Evolutionary conservation across 1,284 basidiomycete species (phyloP), one percentile per base, ranked within the genome.

Genomic region (Moniliella sp.): DNA sequence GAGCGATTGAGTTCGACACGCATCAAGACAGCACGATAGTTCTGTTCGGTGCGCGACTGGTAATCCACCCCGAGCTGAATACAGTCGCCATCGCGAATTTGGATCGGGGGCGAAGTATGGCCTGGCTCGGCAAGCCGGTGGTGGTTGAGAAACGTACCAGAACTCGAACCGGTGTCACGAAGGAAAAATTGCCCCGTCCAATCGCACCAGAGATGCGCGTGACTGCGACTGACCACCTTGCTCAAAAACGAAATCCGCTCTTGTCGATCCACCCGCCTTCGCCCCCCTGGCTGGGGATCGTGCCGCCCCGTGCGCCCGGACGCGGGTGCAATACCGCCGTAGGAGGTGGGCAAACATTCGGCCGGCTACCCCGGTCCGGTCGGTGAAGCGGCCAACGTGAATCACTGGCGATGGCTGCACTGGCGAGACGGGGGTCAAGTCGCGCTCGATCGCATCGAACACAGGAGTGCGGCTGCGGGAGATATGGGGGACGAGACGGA

Each of bases 21-120:
- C 62, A 97, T 91, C 70, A 93, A 94, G 42, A 97, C 83, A 44
- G 79, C 84, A 63, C 93, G 80, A 64, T 91, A 97, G 40, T 93
- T 83, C 62, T 94, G 86, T 64, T 97, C 86, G 3, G 79, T 74
- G 0, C 88, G 88, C 16, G 88, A 88, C 62, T 94, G 88, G 62
- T 93, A 97, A 60, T 97, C 91, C 18, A 97, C 84, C 1, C 88
- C 88, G 1, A 94, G 72, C 63, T 97, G 88, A 4, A 97, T 65
- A 11, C 93, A 71, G 62, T 97, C 88, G 1, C 88, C 88, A 43
- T 94, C 88, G 62, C 78, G 80, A 50, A 97, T 68, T 42, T 73
- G 72, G 43, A 72, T 76, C 0, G 82, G 72, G 23, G 73, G 67
- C 17, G 46, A 49, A 31, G 88, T 82, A 9, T 73, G 69, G 34